Base-by-base conservation (phyloP, 129 eudicot genomes). In the Sambucus nigra region DNA sequence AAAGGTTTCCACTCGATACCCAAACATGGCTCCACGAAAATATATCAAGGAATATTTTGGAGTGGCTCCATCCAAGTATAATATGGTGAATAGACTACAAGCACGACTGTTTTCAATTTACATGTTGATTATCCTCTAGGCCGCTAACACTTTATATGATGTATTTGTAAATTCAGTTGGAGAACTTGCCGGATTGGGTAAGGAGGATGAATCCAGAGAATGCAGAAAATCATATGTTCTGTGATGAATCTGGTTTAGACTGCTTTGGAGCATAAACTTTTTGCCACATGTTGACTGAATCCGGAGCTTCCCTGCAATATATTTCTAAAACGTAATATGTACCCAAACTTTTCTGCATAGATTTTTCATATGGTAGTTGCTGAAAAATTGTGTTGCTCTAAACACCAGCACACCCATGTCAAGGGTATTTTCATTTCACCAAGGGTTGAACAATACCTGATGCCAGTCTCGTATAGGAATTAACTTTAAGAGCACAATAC, bases 11-110 rank as follows among this genome's bases (percentile, higher is more conserved):
- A 63, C 67, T 61, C 75, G 75, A 56, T 91, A 76, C 64, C 95
- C 95, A 16, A 58, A 57, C 51, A 84, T 67, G 64, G 51, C 45
- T 69, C 27, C 73, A 25, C 85, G 99, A 55, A 57, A 48, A 54
- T 92, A 86, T 70, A 26, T 86, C 35, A 73, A 68, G 42, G 95
- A 92, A 29, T 91, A 67, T 68, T 47, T 91, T 69, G 72, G 61
- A 67, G 89, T 53, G 60, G 78, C 82, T 41, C 87, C 91, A 46
- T 57, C 27, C 58, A 33, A 50, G 47, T 65, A 60, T 32, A 65
- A 66, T 23, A 63, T 40, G 91, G 98, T 91, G 68, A 24, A 58
- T 54, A 35, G 47, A 67, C 60, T 38, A 53, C 31, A 42, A 68
- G 26, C 53, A n/a, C 41, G 40, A 16, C 41, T 51, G n/a, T 66